Conservation (phyloP, 1,139 yeast species). For the Suhomyces chickasaworum region DNA sequence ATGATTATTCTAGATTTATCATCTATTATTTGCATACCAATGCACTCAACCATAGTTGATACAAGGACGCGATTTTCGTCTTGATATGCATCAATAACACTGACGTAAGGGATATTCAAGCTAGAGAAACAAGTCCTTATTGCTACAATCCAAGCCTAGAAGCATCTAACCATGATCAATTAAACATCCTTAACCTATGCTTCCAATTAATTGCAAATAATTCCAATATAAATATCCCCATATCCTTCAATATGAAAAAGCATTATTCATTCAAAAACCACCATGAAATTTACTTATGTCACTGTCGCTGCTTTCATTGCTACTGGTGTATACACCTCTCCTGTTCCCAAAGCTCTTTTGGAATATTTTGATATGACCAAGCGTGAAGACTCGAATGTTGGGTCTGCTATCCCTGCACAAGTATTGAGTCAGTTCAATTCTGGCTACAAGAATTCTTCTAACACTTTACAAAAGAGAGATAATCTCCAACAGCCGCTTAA, state of each 20-base stretch:
- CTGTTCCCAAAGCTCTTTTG: slow-evolving; percentile 7
- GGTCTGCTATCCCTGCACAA: neutral
- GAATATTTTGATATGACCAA: neutral
- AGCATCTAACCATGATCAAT: neutral
- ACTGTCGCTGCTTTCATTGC: slow-evolving; percentile 3
- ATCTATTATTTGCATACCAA: neutral
- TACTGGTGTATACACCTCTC: slow-evolving; percentile 8
- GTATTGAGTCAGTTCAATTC: neutral
- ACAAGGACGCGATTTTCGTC: neutral
- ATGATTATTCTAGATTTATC: neutral
- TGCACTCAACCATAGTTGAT: neutral
- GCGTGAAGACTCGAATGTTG: neutral
- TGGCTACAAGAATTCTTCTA: neutral
- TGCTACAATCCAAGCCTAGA: neutral
- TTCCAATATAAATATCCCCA: neutral
- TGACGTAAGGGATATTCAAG: neutral
- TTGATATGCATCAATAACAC: neutral
- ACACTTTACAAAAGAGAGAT: neutral
- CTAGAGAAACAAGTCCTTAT: neutral
- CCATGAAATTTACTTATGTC: slow-evolving; percentile 8
- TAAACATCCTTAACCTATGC: neutral
- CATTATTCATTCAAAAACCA: no score
- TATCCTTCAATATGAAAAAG: slow-evolving; percentile 6
- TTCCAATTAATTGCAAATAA: neutral
- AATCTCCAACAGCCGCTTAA: neutral